Evolutionary conservation across 2,329 filamentous ascomycete genomes (phyloP), one percentile per base, ranked within the genome.

Genomic region (Alternaria ethzedia): DNA sequence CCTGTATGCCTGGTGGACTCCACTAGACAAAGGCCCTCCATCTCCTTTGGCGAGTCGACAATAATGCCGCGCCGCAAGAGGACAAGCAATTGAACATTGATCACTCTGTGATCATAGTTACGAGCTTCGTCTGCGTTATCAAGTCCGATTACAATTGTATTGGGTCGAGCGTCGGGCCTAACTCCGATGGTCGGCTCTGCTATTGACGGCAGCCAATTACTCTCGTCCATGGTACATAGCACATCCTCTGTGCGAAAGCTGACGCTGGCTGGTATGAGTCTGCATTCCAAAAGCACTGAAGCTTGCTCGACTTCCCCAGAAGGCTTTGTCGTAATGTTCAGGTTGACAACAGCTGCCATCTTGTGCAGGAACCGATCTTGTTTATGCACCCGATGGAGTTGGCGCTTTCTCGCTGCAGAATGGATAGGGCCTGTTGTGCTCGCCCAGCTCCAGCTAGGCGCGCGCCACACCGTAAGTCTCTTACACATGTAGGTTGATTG

Each of bases 401-500:
- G 5, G 4, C 10, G 10, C 2, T 1, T 28, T 0, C 0, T 13
- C 28, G 28, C 28, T 6, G 28, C 28, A 6, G 28, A 30, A 12
- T 4, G 1, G 28, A 30, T 12, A 5, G 3, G 11, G 5, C 23
- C 21, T 47, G 5, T 17, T 5, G 7, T 3, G n/a, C 25, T 28
- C 4, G 46, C 46, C 46, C 46, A 49, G 12, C 46, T 49, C 46
- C 46, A 49, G 5, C 25, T 49, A 11, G 46, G 46, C 5, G 46
- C 46, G 2, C 46, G 46, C 46, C 46, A 49, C 1, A 2, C 0
- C 5, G 6, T n/a, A 3, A 25, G 46, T 17, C 9, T 28, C 15
- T 6, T n/a, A 21, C 5, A n/a, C 2, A 1, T 3, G 0, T 3
- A 5, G 7, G 0, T 3, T 1, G 10, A 2, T 5, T 2, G 5